Evolutionary conservation across 768 basidiomycete species (phyloP).

Genomic region (Lepiota venenata): DNA sequence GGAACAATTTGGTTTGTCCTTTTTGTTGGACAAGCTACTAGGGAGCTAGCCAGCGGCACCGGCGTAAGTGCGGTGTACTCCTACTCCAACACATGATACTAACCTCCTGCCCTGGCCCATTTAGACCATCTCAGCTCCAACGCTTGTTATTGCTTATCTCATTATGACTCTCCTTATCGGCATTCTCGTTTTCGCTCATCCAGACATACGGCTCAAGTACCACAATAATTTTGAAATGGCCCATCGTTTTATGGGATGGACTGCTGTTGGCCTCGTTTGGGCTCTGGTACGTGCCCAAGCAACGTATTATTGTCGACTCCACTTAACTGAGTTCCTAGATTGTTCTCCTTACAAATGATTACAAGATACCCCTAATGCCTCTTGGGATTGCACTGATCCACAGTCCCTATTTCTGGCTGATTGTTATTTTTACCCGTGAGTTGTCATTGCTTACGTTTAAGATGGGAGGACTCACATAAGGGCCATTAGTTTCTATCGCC

Average conservation of each 20-base stretch:
- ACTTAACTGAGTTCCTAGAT: background rate
- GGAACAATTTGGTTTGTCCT: slow-evolving; percentile 50
- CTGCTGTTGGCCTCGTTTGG: slow-evolving; percentile 7
- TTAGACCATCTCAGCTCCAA: slow-evolving; percentile 13
- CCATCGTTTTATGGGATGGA: slow-evolving; percentile 46
- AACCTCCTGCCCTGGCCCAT: background rate
- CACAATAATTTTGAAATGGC: slow-evolving; percentile 55
- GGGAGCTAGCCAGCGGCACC: slow-evolving; percentile 26
- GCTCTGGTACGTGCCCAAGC: background rate
- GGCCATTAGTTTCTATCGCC: slow-evolving; percentile 37
- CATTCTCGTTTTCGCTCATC: slow-evolving; percentile 48
- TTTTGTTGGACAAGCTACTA: slow-evolving; percentile 40
- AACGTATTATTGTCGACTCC: background rate
- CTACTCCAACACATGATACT: slow-evolving; percentile 20
- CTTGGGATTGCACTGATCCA: slow-evolving; percentile 41
- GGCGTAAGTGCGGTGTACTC: slow-evolving; percentile 28
- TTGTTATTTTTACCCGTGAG: slow-evolving; percentile 25
- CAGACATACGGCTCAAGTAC: slow-evolving; percentile 38
- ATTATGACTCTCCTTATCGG: slow-evolving; percentile 40
- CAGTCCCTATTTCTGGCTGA: slow-evolving; percentile 47
- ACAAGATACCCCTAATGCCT: slow-evolving; percentile 27
- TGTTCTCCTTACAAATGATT: slow-evolving; percentile 21
- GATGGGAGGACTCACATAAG: slow-evolving; percentile 16
- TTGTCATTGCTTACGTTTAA: background rate
- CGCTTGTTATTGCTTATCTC: slow-evolving; percentile 30